Conservation (phyloP, 176 grass and related monocot species). For the Hyparrhenia diplandra region DNA sequence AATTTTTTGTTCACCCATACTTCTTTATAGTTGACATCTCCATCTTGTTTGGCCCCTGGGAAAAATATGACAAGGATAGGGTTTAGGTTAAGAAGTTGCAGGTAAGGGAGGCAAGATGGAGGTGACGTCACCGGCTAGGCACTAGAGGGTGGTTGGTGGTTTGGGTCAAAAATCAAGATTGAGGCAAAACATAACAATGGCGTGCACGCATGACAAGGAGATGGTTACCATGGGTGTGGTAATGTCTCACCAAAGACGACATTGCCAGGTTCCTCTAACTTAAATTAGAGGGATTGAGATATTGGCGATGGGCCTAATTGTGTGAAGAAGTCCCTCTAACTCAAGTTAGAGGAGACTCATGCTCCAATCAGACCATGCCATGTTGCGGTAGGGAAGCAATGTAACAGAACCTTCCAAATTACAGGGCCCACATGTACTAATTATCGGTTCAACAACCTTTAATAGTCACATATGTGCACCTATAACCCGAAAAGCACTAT, state of each 20-base stretch:
- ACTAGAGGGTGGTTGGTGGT: neutral
- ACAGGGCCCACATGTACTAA: too few relatives aligned
- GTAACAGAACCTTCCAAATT: too few relatives aligned
- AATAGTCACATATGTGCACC: too few relatives aligned
- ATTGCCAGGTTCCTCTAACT: neutral
- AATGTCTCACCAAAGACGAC: neutral
- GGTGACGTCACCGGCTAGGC: neutral
- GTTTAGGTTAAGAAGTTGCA: too few relatives aligned
- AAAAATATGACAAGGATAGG: too few relatives aligned
- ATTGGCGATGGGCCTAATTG: neutral
- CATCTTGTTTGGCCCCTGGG: too few relatives aligned
- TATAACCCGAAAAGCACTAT: too few relatives aligned
- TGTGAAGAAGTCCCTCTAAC: neutral
- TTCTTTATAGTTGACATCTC: neutral
- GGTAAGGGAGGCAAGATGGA: neutral
- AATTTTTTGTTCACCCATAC: neutral
- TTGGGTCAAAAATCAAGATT: neutral
- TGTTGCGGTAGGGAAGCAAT: neutral
- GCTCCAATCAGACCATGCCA: neutral
- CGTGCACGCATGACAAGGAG: too few relatives aligned
- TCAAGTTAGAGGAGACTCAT: neutral
- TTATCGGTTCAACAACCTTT: too few relatives aligned
- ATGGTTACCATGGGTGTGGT: neutral
- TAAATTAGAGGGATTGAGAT: neutral
- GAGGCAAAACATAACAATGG: neutral